Evolutionary conservation across 371 early-diverging fungal genomes (phyloP), one percentile per base, ranked within the genome.

Genomic region (Basidiobolus meristosporus): DNA sequence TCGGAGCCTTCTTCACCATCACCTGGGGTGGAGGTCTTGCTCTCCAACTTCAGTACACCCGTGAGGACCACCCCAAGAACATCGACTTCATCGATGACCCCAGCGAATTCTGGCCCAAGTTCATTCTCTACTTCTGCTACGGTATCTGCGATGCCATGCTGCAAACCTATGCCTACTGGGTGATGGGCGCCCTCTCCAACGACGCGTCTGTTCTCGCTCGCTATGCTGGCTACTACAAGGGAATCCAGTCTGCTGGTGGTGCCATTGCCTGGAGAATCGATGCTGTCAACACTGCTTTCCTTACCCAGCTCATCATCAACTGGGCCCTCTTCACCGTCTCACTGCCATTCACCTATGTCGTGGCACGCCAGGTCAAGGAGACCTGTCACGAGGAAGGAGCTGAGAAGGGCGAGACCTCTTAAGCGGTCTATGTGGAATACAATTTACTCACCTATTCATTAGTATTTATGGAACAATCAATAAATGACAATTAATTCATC

Each of bases 121-220:
- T 80, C 44, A 52, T 73, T 18, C 57, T 82, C 15, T 82, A 72
- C 53, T 43, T 76, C 37, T 9, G 61, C 29, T 78, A 75, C 45
- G 83, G 83, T n/a, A 41, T 75, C 6, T 49, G 52, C 19, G 83
- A 80, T 56, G 70, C 81, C 15, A 51, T 79, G 43, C 74, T 67
- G 51, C 82, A 81, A 56, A 55, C n/a, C n/a, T n/a, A n/a, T n/a
- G n/a, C n/a, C n/a, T n/a, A n/a, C n/a, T n/a, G n/a, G n/a, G n/a
- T n/a, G 57, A 14, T 52, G 46, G 36, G 82, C 9, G 68, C 81
- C 30, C 63, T 78, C 39, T 62, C 74, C 26, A 78, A 78, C 52
- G 76, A 83, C 33, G 62, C 70, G 45, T 51, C 62, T 43, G 44
- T 62, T 23, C 61, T 80, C 17, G 66, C 83, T 33, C 64, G 75